These are phyloP conservation scores for Apophysomyces sp. DNA, from an alignment of 371 early-diverging fungal genomes.

Conservation along the genomic window DNA sequence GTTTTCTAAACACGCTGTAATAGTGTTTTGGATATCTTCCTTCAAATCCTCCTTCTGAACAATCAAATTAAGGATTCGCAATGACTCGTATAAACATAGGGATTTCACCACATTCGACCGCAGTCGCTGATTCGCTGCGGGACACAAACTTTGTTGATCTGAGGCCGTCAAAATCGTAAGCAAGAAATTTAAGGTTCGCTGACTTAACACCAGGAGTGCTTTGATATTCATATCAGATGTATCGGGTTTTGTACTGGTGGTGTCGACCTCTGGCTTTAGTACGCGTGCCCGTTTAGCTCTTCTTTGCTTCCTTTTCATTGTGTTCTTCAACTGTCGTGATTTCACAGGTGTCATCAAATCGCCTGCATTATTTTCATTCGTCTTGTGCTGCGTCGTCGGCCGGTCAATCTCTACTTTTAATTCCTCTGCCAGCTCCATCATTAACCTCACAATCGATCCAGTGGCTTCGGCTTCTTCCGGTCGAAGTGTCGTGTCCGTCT, in stretches of 20 bases:
- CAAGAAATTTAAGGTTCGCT: conserved; percentile 23
- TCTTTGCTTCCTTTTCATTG: background rate
- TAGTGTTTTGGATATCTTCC: background rate
- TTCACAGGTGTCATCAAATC: background rate
- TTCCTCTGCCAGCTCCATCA: conserved; percentile 28
- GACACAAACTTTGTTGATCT: conserved; percentile 6
- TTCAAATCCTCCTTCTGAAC: background rate
- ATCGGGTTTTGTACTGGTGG: background rate
- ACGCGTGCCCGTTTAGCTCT: background rate
- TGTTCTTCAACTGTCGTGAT: background rate
- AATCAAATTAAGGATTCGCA: conserved; percentile 13
- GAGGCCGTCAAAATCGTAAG: conserved; percentile 2
- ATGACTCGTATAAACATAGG: conserved; percentile 24
- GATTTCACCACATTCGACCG: conserved; percentile 11
- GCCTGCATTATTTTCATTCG: background rate
- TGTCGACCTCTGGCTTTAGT: background rate
- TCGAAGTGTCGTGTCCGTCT: background rate
- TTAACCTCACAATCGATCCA: conserved; percentile 5
- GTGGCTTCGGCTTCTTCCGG: conserved; percentile 7
- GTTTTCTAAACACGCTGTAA: background rate
- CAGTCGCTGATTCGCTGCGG: conserved; percentile 9
- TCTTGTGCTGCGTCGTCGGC: background rate
- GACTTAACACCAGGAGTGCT: conserved; percentile 14
- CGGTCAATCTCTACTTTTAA: conserved; percentile 9
- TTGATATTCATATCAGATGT: conserved; percentile 1